Conservation (phyloP, 2,329 filamentous ascomycete species). For the Colletotrichum salicis region DNA sequence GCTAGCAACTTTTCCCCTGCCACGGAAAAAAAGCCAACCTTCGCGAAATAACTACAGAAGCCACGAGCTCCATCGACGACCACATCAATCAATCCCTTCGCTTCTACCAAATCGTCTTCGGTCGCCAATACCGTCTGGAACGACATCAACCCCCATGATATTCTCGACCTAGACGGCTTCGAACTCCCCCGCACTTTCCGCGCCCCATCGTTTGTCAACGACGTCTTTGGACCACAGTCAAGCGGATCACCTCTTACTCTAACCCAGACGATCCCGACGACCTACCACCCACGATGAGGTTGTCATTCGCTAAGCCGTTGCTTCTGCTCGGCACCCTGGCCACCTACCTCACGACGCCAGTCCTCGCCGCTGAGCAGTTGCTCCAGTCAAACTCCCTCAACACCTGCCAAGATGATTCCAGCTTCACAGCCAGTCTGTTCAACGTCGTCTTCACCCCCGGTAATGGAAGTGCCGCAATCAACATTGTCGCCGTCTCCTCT, state of each 20-base stretch:
- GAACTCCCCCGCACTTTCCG: conserved; percentile 2
- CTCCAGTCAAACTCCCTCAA: conserved; percentile 87
- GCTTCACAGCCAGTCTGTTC: conserved; percentile 89
- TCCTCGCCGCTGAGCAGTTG: conserved; percentile 68
- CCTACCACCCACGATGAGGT: conserved; percentile 55
- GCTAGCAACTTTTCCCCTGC: conserved; percentile 29
- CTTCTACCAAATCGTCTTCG: background rate
- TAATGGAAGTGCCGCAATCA: conserved; percentile 78
- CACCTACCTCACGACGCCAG: conserved; percentile 52
- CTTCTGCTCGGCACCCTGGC: conserved; percentile 58
- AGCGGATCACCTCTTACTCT: conserved; percentile 3
- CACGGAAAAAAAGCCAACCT: conserved; percentile 23
- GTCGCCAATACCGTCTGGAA: conserved; percentile 24
- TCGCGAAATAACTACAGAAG: background rate
- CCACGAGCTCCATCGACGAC: conserved; percentile 14
- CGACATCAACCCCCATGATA: conserved; percentile 24
- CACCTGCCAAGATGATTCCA: conserved; percentile 84
- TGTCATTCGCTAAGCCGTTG: conserved; percentile 56
- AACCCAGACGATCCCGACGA: conserved; percentile 5
- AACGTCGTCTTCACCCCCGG: conserved; percentile 82
- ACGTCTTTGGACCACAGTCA: conserved; percentile 3
- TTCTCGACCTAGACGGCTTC: conserved; percentile 29
- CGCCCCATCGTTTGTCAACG: conserved; percentile 1
- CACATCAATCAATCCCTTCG: background rate
- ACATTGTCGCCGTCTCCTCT: conserved; percentile 83